Evolutionary conservation across 441 rosid genomes (phyloP).

Genomic region (Populus hybrid): DNA sequence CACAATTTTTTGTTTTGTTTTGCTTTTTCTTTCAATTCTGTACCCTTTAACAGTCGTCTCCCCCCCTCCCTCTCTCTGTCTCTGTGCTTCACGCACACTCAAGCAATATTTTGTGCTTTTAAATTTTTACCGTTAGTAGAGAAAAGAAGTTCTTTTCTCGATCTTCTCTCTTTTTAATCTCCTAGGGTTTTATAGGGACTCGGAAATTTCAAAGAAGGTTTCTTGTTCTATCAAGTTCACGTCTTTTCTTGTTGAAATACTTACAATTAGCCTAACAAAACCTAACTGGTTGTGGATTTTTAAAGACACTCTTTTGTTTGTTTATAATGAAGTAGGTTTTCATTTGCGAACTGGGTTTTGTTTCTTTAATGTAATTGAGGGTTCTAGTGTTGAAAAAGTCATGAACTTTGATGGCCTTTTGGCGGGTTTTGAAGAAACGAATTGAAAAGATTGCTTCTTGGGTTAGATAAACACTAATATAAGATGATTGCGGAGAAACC

Average conservation of each 20-base stretch:
- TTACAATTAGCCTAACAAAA: neutral
- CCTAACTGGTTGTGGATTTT: neutral
- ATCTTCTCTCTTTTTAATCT: neutral
- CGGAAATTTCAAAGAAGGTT: neutral
- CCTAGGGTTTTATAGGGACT: neutral
- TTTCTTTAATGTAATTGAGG: slow-evolving; percentile 2
- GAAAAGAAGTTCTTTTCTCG: neutral
- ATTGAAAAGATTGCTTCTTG: slow-evolving; percentile 14
- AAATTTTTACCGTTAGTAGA: neutral
- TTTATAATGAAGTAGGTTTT: neutral
- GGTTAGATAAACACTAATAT: slow-evolving; percentile 1
- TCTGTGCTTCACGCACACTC: neutral
- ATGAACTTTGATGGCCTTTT: slow-evolving; percentile 18
- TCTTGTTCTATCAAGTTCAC: neutral
- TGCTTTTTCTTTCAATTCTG: slow-evolving; percentile 1
- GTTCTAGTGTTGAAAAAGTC: slow-evolving; percentile 12
- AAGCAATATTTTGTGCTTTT: neutral
- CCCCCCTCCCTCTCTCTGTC: neutral
- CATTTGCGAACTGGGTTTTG: slow-evolving; percentile 1
- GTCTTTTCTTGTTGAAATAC: neutral
- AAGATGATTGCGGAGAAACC: slow-evolving; percentile 98
- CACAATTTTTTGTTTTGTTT: neutral
- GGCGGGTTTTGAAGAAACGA: slow-evolving; percentile 12
- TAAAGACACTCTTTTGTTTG: neutral
- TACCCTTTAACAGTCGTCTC: neutral